Base-by-base conservation (phyloP, 2,329 filamentous ascomycete species). In the Ascochyta koolunga region DNA sequence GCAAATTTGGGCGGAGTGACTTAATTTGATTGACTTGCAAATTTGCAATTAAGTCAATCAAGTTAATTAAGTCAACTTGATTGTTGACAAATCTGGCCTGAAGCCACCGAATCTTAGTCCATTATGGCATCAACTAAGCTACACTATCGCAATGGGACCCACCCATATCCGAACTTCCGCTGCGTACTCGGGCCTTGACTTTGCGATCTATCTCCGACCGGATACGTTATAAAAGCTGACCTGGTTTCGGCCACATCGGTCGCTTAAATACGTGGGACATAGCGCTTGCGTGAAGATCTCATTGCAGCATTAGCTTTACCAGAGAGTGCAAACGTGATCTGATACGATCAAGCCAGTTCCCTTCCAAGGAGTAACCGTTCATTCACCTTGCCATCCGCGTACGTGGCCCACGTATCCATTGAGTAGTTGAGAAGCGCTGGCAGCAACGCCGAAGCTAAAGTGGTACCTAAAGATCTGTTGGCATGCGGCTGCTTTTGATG, bases 381-480 rank as follows among this genome's bases (percentile, higher is more conserved):
- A 4, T 18, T 15, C 18, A 27, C 10, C 13, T 33, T 43, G 35
- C 31, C 45, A n/a, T 22, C 24, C 16, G 16, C 35, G 35, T 39
- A 49, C 33, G 33, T 5, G 15, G n/a, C 3, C 35, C 38, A 32
- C 44, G 29, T 7, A 3, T 24, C 16, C 13, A 44, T 29, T 22
- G 36, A 44, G 22, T 49, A 35, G 50, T 27, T 25, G 29, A 25
- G 32, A 37, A 13, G 16, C 5, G 10, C 19, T 45, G 16, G 44
- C 22, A 45, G 19, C 1, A 8, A 25, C 29, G n/a, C 36, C 40
- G 31, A 45, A 40, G 9, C 27, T n/a, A 16, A 32, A 22, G 10
- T 29, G 6, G 35, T 50, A 32, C 39, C 40, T 36, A 45, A 36
- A 18, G 24, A 46, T 39, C 44, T 44, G 16, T 35, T 50, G 35